These are phyloP conservation scores for Mucor racemosus DNA, from an alignment of 371 early-diverging fungal species.

Conservation along the genomic window DNA sequence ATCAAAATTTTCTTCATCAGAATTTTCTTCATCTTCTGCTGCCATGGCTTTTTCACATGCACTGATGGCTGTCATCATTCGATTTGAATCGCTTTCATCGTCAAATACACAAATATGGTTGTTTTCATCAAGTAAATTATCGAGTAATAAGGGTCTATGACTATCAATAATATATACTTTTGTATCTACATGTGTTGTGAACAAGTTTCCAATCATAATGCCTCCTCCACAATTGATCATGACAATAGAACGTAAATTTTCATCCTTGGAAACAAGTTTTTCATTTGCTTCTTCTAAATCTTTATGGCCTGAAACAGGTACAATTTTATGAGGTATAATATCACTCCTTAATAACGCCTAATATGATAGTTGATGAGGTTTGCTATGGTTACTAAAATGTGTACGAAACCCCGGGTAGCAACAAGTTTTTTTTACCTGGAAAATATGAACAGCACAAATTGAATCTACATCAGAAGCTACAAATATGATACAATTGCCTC, in stretches of 20 bases:
- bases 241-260: constrained; percentile 69
- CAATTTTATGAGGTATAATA: constrained; percentile 75
- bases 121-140: constrained; percentile 69
- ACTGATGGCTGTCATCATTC: constrained; percentile 59
- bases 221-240: constrained; percentile 90
- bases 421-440: constrained; percentile 57
- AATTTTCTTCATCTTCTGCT: constrained; percentile 25
- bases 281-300: constrained; percentile 65
- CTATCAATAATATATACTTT: constrained; percentile 84
- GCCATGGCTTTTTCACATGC: constrained; percentile 73
- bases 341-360: constrained; percentile 75
- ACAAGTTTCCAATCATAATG: constrained; percentile 72
- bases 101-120: constrained; percentile 77
- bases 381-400: neutral
- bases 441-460: constrained; percentile 83
- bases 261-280: constrained; percentile 47
- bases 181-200: constrained; percentile 55
- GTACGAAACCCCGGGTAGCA: neutral
- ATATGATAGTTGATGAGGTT: neutral
- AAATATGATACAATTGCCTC: constrained; percentile 68
- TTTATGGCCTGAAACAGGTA: constrained; percentile 76
- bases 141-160: constrained; percentile 85
- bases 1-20: constrained; percentile 30
- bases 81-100: constrained; percentile 74
- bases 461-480: constrained; percentile 86